phyloP scores from a whole-genome alignment of 2,329 filamentous ascomycete genomes.

The Trichoderma harzianum region DNA sequence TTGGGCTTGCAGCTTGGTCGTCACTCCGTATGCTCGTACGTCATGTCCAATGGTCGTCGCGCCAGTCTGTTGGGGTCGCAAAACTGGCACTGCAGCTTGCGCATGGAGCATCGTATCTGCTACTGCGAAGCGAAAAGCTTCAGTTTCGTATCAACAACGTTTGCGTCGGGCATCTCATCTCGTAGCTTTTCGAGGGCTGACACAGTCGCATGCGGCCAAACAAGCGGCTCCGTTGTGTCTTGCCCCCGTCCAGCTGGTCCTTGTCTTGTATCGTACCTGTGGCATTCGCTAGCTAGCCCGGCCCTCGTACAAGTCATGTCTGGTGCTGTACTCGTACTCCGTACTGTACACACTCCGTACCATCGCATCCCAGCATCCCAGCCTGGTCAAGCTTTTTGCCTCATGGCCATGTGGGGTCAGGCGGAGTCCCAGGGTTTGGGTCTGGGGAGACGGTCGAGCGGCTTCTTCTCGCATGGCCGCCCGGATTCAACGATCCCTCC shows the following conservation, averaged over 20 bases:
- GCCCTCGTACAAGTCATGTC: neutral
- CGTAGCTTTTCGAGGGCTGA: neutral
- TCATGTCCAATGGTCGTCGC: neutral
- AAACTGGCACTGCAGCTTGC: neutral
- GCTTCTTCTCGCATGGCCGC: neutral
- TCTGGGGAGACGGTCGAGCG: constrained; percentile 1
- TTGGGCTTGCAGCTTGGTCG: neutral
- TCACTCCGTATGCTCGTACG: neutral
- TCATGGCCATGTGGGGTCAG: constrained; percentile 5
- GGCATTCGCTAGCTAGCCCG: neutral
- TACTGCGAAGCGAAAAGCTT: neutral
- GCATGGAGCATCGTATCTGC: neutral
- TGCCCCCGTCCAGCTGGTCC: neutral
- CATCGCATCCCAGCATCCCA: neutral
- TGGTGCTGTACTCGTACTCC: neutral
- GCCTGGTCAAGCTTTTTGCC: neutral
- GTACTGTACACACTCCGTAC: too few relatives aligned
- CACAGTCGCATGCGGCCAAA: neutral
- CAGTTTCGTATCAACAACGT: neutral
- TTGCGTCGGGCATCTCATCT: neutral
- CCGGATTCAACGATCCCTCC: constrained; percentile 16
- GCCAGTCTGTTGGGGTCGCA: neutral
- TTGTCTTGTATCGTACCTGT: neutral
- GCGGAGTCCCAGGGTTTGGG: constrained; percentile 16
- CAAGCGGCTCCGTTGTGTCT: neutral